Base-by-base conservation (phyloP, 192 early-diverging fungal species). In the Entomortierella parvispora region DNA sequence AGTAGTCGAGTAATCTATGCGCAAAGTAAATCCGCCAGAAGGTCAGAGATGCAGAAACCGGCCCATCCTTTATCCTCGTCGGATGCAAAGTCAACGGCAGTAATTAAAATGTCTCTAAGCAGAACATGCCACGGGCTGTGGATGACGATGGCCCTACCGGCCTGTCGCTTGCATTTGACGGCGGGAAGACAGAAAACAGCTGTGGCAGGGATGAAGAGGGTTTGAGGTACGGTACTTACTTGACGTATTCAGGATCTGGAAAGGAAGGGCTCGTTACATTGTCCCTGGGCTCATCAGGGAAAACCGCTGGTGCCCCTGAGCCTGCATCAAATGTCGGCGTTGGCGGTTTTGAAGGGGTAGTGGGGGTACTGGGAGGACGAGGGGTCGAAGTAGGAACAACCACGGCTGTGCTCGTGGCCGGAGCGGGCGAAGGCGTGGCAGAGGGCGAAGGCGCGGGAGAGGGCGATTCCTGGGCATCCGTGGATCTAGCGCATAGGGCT, bases 1-100 rank as follows among this genome's bases (percentile, higher is more conserved):
- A 81, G 34, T 85, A 74, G 55, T 80, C 77, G 26, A 88, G 49
- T 20, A 88, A 34, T 47, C 74, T 77, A 58, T 44, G n/a, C n/a
- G n/a, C n/a, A n/a, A 20, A 44, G 2, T 45, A 29, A 26, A 47
- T 7, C n/a, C n/a, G n/a, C n/a, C n/a, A n/a, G n/a, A n/a, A 57
- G 17, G 5, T 40, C 37, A 40, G 37, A 52, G 17, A 22, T 26
- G 28, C 25, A 52, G 28, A 28, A 14, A 26, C 15, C 31, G 20
- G 46, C 18, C 32, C 15, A 51, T 62, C 60, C 47, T 49, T 42
- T 57, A n/a, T 57, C 34, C 37, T 40, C 12, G 7, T 5, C 51
- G 51, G n/a, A 26, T 22, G 46, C 12, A 22, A 4, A 6, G 18
- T 40, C 37, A 50, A 31, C 29, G n/a, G 33, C 31, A 52, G 17